Base-by-base conservation (phyloP, 1,284 basidiomycete species). In the Naganishia sp. region DNA sequence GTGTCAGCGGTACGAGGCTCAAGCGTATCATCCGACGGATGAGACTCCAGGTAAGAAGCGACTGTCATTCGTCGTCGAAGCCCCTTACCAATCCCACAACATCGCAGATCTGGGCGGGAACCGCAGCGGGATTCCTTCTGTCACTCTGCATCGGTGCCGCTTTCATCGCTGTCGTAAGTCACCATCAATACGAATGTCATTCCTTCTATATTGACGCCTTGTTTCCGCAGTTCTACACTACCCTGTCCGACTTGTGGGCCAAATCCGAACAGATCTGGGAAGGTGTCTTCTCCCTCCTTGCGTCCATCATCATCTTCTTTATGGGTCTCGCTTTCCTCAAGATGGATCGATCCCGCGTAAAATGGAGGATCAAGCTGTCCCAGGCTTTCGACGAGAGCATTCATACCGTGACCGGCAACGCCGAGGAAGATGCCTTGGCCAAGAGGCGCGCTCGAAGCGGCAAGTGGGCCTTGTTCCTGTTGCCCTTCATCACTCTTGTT, bases 341-440 rank as follows among this genome's bases (percentile, higher is more conserved):
- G 67, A 79, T 81, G 78, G 78, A 81, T 72, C 82, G 84, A 71
- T 89, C 92, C 13, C 90, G 92, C 75, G 84, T 88, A 25, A 92
- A 91, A 78, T 97, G 93, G 94, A 86, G 90, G 69, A 80, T 91
- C 74, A 95, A 94, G 82, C 86, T 97, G 55, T 83, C 86, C 66
- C 83, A 83, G 41, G 89, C 92, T 0, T 94, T 95, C 78, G 84
- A 87, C 50, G 82, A 83, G 32, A 71, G 69, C 21, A 70, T 73
- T 50, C 41, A 65, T 15, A 70, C 68, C 39, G 65, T 70, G 46
- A 63, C 63, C 50, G 55, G 68, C 41, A 25, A 58, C 51, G 31
- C 62, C 43, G 65, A 68, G 35, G 64, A 55, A 31, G 56, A 62
- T n/a, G 52, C 50, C 28, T 25, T 49, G 39, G 62, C 55, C 25